These are phyloP conservation scores for Veloporphyrellus conicus DNA, from an alignment of 1,284 basidiomycete genomes.

Conservation along the genomic window DNA sequence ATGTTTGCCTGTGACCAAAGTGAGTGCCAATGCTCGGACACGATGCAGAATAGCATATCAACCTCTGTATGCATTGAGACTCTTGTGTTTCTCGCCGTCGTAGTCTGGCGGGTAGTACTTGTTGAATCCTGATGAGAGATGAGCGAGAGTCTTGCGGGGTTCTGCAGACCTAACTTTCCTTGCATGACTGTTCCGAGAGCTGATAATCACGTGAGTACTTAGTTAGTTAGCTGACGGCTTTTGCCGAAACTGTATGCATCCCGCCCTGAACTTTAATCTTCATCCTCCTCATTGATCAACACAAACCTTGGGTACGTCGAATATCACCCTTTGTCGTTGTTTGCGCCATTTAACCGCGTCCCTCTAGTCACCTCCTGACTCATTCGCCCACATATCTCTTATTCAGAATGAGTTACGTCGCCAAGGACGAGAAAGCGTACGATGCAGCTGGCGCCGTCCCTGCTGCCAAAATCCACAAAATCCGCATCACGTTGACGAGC, in stretches of 20 bases:
- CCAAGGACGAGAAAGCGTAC: constrained; percentile 98
- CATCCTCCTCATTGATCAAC: constrained; percentile 14
- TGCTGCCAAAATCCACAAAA: constrained; percentile 96
- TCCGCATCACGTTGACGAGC: constrained; percentile 97
- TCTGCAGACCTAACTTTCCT: constrained; percentile 29
- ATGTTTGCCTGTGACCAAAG: constrained; percentile 72
- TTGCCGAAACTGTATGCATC: constrained; percentile 14
- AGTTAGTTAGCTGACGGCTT: constrained; percentile 13
- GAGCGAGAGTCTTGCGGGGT: constrained; percentile 10
- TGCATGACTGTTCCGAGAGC: constrained; percentile 30
- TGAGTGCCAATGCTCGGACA: constrained; percentile 8
- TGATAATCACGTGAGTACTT: constrained; percentile 9
- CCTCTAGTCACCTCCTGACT: constrained; percentile 75
- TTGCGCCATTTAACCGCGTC: constrained; percentile 9
- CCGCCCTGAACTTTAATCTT: constrained; percentile 29
- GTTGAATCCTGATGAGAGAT: constrained; percentile 59
- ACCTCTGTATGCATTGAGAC: constrained; percentile 80
- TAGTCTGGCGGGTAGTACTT: constrained; percentile 95
- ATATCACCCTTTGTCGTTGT: neutral
- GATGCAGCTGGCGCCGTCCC: constrained; percentile 87
- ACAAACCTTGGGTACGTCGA: constrained; percentile 24
- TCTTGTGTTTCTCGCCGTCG: constrained; percentile 74
- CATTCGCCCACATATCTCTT: constrained; percentile 36
- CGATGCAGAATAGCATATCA: constrained; percentile 6
- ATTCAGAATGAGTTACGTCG: constrained; percentile 96